Conservation (phyloP, 2,329 filamentous ascomycete genomes). For the Penicillium frequentans region DNA sequence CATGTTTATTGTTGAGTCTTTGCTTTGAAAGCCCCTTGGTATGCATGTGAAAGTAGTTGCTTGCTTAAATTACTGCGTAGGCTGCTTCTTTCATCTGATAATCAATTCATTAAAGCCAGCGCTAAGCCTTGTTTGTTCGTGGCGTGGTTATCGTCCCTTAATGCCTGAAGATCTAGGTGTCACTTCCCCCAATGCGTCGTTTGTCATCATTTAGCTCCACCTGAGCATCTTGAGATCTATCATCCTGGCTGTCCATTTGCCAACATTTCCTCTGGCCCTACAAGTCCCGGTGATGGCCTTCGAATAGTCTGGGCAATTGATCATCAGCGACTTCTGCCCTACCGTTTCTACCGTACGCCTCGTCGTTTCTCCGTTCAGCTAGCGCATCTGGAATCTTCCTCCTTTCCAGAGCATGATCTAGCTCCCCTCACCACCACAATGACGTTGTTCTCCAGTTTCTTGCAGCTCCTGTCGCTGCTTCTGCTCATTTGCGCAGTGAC, state of each 20-base stretch:
- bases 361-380: neutral
- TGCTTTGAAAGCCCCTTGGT: neutral
- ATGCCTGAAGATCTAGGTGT: slow-evolving; percentile 10
- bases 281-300: slow-evolving; percentile 7
- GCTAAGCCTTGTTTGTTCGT: neutral
- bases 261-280: neutral
- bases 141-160: neutral
- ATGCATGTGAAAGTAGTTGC: neutral
- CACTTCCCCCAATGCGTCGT: neutral
- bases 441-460: slow-evolving; percentile 25
- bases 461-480: slow-evolving; percentile 26
- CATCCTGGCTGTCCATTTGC: slow-evolving; percentile 4
- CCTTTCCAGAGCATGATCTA: slow-evolving; percentile 17
- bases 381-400: slow-evolving; percentile 4
- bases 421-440: slow-evolving; percentile 21
- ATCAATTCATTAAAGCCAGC: neutral
- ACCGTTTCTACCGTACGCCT: neutral
- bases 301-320: neutral
- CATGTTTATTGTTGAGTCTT: neutral
- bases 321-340: neutral
- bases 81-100: neutral
- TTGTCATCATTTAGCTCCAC: slow-evolving; percentile 5
- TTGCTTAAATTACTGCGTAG: neutral
- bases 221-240: neutral
- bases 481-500: slow-evolving; percentile 20